Percentiles rank a stretch among this genome's conserved stretches.
These are phyloP conservation scores for Cryomyces antarcticus DNA, from an alignment of 495 filamentous ascomycete genomes.

Conservation along the genomic window DNA sequence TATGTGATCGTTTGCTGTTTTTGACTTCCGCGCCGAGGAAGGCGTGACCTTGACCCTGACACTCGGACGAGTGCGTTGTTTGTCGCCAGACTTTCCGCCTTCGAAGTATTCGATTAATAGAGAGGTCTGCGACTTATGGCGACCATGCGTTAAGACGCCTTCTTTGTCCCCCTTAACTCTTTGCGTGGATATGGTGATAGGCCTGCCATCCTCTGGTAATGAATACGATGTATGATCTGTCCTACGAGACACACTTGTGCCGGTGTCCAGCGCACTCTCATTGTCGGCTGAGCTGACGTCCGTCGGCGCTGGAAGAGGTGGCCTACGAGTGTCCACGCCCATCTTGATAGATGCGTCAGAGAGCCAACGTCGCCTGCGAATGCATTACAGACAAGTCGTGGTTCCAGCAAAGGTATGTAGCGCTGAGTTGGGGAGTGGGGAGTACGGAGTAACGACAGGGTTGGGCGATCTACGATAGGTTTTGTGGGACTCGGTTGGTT, in stretches of 20 bases:
- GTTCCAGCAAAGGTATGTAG: no score
- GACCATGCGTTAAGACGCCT: constrained; percentile 22
- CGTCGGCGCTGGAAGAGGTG: constrained; percentile 20
- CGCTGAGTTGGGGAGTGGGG: no score
- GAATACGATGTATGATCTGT: constrained; percentile 73
- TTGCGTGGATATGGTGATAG: constrained; percentile 64
- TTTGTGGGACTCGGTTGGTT: no score
- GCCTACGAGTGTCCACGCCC: constrained; percentile 16
- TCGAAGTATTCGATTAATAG: constrained; percentile 97
- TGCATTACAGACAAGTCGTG: no score
- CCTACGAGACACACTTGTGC: constrained; percentile 53
- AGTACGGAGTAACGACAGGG: no score
- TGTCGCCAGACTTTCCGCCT: constrained; percentile 43
- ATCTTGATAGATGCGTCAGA: constrained; percentile 2
- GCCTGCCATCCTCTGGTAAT: constrained; percentile 87
- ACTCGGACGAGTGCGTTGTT: constrained; percentile 52
- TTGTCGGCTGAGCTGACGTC: constrained; percentile 13
- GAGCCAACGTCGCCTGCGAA: no score
- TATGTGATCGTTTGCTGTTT: constrained; percentile 46
- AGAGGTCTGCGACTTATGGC: constrained; percentile 62
- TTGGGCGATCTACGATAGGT: no score
- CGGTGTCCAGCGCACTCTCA: constrained; percentile 35
- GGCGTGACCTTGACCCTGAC: constrained; percentile 91
- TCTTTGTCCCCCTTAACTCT: constrained; percentile 30
- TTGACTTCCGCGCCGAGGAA: constrained; percentile 36